Base-by-base conservation (phyloP, 139 green algal genomes). In the Closterium sp. region DNA sequence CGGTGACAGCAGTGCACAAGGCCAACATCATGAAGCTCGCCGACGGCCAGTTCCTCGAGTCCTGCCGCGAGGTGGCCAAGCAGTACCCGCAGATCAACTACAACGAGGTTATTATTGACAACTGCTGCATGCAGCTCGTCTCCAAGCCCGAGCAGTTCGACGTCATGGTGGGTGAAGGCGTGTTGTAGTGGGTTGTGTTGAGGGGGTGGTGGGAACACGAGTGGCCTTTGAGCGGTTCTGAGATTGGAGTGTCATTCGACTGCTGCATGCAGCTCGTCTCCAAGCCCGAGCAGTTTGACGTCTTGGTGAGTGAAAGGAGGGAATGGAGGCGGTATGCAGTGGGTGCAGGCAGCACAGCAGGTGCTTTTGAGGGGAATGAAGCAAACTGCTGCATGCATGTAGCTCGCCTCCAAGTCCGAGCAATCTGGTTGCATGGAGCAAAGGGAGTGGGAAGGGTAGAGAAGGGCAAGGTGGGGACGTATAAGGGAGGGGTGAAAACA, bases 11-110 rank as follows among this genome's bases (percentile, higher is more conserved):
- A 28, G 93, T 95, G 31, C 91, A 95, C 89, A 95, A 95, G 86
- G 93, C 91, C 1, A 95, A 95, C 92, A 95, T 94, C 86, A 94
- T 95, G 93, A 95, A 95, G 84, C 91, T 94, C n/a, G 90, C 81
- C 84, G 91, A 95, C 86, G 93, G 91, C 3, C 86, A 95, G 35
- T 94, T 35, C 30, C 94, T 92, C 36, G 91, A 95, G 35, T 94
- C 90, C 19, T 94, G 92, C 36, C 92, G 92, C 7, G 91, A 93
- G 66, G 92, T 94, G 38, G 91, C 92, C 76, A 94, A 94, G 84
- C 5, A 1, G 31, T 94, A 94, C 90, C 85, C 87, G 69, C 88
- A 32, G 19, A 94, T 94, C n/a, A 93, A 95, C 87, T 94, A 94
- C 81, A 94, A 94, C 30, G 93, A 95, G 34, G 94, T 95, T 10